Evolutionary conservation across 371 early-diverging fungal genomes (phyloP), one percentile per base, ranked within the genome.

Genomic region (Mortierella sp.): DNA sequence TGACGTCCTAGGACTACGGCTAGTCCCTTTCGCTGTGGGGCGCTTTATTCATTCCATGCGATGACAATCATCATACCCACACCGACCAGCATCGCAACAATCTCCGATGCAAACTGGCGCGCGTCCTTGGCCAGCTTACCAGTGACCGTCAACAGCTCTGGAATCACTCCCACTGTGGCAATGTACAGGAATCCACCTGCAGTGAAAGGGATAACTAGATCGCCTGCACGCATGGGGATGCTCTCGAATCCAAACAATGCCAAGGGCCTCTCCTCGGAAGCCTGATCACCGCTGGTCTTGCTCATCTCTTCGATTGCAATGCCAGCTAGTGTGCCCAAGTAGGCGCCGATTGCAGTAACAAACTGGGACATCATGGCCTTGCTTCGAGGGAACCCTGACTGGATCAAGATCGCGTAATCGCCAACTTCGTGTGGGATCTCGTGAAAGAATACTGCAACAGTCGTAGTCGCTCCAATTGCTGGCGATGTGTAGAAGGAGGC

Each of bases 351-450:
- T 2, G 94, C 92, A 1, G 94, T 92, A 19, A 91, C 84, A 65
- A 92, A 90, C 78, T 95, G 95, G n/a, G 94, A 91, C 67, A 89
- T 76, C 85, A 94, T 84, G 22, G 95, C 94, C 46, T 86, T 83
- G 53, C 85, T 72, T 49, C 89, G 86, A 40, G 89, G 86, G 61
- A 94, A 94, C 0, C 95, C 95, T 10, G 93, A 90, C 71, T 92
- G 90, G 57, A 94, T 84, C 51, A 96, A 83, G 62, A 95, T 94
- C 19, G 96, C 95, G 84, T 92, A 95, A 72, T 96, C 96, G 47
- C 95, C 92, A 4, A 96, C 90, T 80, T 96, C 94, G 74, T 96
- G 96, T 5, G 96, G 95, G 37, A 96, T 92, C 79, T 96, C 96
- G 71, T 96, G 96, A 80, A 95, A 91, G 53, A 95, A 93, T n/a